These are phyloP conservation scores for Polygonum maritimum DNA, from an alignment of 148 eudicot genomes.

Conservation along the genomic window DNA sequence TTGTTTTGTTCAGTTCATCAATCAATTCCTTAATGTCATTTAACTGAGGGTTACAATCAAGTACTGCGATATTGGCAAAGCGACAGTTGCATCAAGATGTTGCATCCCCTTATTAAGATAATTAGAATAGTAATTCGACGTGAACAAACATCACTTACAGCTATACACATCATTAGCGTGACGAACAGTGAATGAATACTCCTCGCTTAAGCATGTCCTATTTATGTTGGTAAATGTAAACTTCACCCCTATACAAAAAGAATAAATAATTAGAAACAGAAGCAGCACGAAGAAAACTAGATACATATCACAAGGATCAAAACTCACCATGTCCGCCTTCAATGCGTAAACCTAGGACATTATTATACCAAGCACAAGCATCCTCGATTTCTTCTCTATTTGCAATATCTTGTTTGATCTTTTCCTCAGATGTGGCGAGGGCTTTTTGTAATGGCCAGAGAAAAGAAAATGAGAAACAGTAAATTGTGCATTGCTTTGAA, in stretches of 20 bases:
- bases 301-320: constrained; percentile 1
- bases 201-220: constrained; percentile 42
- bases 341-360: constrained; percentile 74
- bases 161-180: constrained; percentile 56
- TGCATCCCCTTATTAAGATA: neutral
- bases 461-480: constrained; percentile 1
- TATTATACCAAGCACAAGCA: constrained; percentile 80
- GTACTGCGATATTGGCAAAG: constrained; percentile 40
- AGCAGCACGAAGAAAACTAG: neutral
- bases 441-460: constrained; percentile 27
- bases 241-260: constrained; percentile 53
- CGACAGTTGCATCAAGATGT: neutral
- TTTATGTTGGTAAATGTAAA: constrained; percentile 64
- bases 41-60: constrained; percentile 58
- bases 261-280: constrained; percentile 6
- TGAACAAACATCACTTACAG: constrained; percentile 37
- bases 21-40: constrained; percentile 36
- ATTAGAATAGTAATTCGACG: neutral
- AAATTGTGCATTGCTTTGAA: neutral
- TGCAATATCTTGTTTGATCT: constrained; percentile 27
- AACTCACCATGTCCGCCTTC: constrained; percentile 80
- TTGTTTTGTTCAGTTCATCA: constrained; percentile 51
- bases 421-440: constrained; percentile 50
- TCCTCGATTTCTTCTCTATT: constrained; percentile 51
- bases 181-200: constrained; percentile 69